Evolutionary conservation across 2,329 filamentous ascomycete genomes (phyloP).

Genomic region (Arthrobotrys sphaeroides): DNA sequence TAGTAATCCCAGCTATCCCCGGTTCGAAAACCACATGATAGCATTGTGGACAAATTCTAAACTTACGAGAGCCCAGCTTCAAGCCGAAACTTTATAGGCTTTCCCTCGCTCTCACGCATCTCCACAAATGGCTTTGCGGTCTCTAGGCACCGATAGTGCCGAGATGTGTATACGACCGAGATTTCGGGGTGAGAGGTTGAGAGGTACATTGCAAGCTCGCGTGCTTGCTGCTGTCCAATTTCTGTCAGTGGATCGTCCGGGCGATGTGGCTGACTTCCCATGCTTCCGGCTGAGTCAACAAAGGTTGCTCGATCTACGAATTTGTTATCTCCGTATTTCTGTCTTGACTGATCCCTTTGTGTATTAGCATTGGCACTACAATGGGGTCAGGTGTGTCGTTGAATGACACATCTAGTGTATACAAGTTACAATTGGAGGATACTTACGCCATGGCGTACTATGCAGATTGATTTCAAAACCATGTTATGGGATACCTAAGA

Average conservation of each 20-base stretch:
- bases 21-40: too few relatives aligned
- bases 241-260: background rate
- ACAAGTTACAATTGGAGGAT: background rate
- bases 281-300: background rate
- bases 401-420: too few relatives aligned
- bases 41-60: background rate
- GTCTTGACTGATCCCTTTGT: conserved; percentile 12
- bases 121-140: conserved; percentile 6
- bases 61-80: conserved; percentile 11
- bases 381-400: too few relatives aligned
- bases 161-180: background rate
- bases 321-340: background rate
- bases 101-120: background rate
- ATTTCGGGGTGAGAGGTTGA: background rate
- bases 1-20: too few relatives aligned
- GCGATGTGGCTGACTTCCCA: background rate
- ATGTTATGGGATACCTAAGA: background rate
- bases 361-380: too few relatives aligned
- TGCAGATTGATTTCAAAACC: conserved; percentile 19
- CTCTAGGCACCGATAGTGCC: conserved; percentile 14
- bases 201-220: conserved; percentile 12
- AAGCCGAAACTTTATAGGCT: background rate
- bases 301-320: background rate
- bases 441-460: conserved; percentile 7
- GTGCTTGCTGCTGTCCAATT: background rate